Base-by-base conservation (phyloP, 1,139 yeast genomes). In the Kurtzmaniella quercitrusa region DNA sequence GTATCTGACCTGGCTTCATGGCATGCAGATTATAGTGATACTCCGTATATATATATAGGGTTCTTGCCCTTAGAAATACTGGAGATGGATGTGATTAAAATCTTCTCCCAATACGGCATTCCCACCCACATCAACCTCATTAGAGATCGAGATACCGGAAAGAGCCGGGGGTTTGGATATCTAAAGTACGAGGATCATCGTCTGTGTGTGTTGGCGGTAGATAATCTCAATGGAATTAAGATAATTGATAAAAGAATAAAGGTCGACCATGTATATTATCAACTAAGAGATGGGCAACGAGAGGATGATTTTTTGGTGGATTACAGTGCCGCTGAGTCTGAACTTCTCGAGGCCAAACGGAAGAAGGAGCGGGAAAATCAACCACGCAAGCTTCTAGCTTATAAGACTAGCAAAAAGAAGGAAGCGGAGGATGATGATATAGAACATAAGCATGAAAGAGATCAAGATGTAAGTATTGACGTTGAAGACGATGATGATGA, bases 21-120 rank as follows among this genome's bases (percentile, higher is more conserved):
- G 98, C 98, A 91, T 58, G 75, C 81, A 51, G 96, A 91, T 51
- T 89, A 83, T 58, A 69, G 71, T 27, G 93, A 89, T 51, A 79
- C 94, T 0, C 60, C 68, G n/a, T 70, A 69, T 47, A 58, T 71
- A 41, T 77, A 65, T 55, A 80, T 91, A 25, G 95, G 96, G 1
- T 81, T 85, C n/a, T 62, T 93, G 17, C 84, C 90, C 11, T 64
- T 56, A 16, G 77, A 76, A 39, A 59, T 90, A 37, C 79, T 79
- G 9, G 95, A 87, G 55, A 81, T 82, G 37, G 98, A 93, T 56
- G 62, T 93, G 1, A 57, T 90, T 10, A 75, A 81, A 0, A 79
- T 91, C 34, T 93, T 93, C 58, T 85, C 96, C 3, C 98, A 93
- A 59, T 93, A 77, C 60, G 98, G 98, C 1, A 75, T 82, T 23